A percentile compares a stretch with the other conserved stretches of the same genome.
These are phyloP conservation scores for Saturnispora zaruensis DNA, from an alignment of 805 yeast species.

Conservation along the genomic window DNA sequence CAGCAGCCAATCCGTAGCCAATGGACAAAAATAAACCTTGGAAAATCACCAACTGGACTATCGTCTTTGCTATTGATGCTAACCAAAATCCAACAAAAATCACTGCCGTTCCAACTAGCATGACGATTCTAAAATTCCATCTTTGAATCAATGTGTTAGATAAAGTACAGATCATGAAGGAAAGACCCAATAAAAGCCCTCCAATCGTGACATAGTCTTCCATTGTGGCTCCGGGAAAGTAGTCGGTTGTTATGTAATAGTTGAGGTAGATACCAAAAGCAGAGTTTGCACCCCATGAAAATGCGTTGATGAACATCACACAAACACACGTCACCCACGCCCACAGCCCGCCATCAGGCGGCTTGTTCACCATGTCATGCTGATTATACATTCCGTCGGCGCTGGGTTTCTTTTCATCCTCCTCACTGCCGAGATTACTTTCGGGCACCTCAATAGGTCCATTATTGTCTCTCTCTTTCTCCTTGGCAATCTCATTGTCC, in stretches of 20 bases:
- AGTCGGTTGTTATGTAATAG: conserved; percentile 34
- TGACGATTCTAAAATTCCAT: conserved; percentile 41
- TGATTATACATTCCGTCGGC: conserved; percentile 29
- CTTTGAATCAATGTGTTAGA: conserved; percentile 39
- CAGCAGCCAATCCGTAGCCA: conserved; percentile 35
- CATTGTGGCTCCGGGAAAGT: conserved; percentile 42
- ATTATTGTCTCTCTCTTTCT: conserved; percentile 8
- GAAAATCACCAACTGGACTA: conserved; percentile 39
- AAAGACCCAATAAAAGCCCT: conserved; percentile 44
- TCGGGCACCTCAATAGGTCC: neutral
- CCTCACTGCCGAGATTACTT: neutral
- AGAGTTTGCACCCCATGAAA: conserved; percentile 50
- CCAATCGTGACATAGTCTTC: conserved; percentile 50
- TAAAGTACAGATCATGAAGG: conserved; percentile 55
- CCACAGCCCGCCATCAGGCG: conserved; percentile 38
- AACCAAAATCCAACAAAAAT: conserved; percentile 36
- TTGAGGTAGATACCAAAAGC: conserved; percentile 47
- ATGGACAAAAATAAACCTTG: conserved; percentile 40
- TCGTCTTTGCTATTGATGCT: conserved; percentile 35
- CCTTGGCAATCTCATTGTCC: conserved; percentile 23
- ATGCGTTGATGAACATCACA: conserved; percentile 26
- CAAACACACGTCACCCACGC: conserved; percentile 43
- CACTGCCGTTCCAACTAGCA: conserved; percentile 33
- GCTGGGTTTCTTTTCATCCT: conserved; percentile 7
- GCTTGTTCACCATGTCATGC: conserved; percentile 23